These are phyloP conservation scores for Echeveria elegans DNA, from an alignment of 164 flowering plant genomes.

Conservation along the genomic window DNA sequence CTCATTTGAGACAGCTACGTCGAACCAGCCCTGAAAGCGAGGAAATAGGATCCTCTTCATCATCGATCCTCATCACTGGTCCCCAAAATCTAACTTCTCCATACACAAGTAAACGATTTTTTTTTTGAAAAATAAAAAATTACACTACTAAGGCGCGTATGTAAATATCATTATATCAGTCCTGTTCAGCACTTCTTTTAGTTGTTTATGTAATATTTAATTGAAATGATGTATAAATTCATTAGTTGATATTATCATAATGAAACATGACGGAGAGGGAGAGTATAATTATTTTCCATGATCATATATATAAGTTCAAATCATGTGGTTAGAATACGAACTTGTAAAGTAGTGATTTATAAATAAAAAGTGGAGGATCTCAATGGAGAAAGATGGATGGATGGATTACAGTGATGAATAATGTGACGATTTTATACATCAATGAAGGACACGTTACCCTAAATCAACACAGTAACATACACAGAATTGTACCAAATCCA, in stretches of 20 bases:
- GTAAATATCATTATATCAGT: no score
- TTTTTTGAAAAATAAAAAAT: no score
- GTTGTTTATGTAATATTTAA: no score
- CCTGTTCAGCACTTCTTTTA: no score
- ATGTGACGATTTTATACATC: background rate
- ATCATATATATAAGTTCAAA: background rate
- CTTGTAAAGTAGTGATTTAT: background rate
- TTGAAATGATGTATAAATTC: no score
- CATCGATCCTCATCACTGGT: background rate
- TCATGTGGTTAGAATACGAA: background rate
- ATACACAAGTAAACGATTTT: no score
- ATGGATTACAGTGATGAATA: background rate
- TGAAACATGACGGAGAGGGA: background rate
- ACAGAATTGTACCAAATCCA: slow-evolving; percentile 39
- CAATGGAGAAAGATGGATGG: background rate
- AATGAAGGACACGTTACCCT: slow-evolving; percentile 26
- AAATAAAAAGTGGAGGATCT: slow-evolving; percentile 1
- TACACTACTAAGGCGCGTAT: no score
- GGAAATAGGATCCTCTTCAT: slow-evolving; percentile 1
- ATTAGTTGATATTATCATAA: background rate
- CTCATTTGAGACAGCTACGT: background rate
- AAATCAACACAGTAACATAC: slow-evolving; percentile 13
- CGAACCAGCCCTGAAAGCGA: slow-evolving; percentile 5
- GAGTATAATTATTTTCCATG: background rate
- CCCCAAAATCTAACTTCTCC: slow-evolving; percentile 3